phyloP scores from a whole-genome alignment of 768 basidiomycete species.

The Boletus pseudo-olivaceus region DNA sequence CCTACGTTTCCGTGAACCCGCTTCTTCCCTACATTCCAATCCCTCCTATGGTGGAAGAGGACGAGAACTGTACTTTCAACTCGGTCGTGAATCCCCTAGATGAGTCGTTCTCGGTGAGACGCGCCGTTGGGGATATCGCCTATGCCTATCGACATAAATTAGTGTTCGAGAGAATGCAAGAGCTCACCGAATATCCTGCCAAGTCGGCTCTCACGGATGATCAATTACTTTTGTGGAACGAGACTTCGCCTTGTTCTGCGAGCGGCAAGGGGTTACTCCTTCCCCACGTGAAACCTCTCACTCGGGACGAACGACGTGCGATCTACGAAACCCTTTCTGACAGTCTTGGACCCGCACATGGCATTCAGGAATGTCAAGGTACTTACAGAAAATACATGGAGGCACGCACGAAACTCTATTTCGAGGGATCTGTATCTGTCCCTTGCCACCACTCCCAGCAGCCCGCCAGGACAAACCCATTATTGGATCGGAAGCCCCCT shows the following conservation, averaged over 20 bases:
- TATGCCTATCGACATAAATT: slow-evolving; percentile 27
- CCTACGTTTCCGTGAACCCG: slow-evolving; percentile 28
- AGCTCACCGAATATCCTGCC: slow-evolving; percentile 17
- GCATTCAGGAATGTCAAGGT: slow-evolving; percentile 49
- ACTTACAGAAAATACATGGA: slow-evolving; percentile 53
- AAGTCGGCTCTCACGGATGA: slow-evolving; percentile 9
- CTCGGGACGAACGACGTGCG: slow-evolving; percentile 44
- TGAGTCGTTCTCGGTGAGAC: slow-evolving; percentile 26
- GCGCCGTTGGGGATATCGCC: slow-evolving; percentile 27
- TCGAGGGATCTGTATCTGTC: slow-evolving; percentile 36
- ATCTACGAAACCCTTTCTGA: slow-evolving; percentile 51
- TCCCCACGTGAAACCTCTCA: slow-evolving; percentile 31
- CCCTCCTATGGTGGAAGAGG: slow-evolving; percentile 1
- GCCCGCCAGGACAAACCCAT: slow-evolving; percentile 2
- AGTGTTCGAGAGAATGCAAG: slow-evolving; percentile 28
- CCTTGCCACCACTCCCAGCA: slow-evolving; percentile 17
- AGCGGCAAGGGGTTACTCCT: slow-evolving; percentile 16
- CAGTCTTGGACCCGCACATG: slow-evolving; percentile 43
- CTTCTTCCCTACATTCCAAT: slow-evolving; percentile 13
- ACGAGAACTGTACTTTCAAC: slow-evolving; percentile 12
- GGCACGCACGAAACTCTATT: slow-evolving; percentile 44
- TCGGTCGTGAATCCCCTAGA: slow-evolving; percentile 21
- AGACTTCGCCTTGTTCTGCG: slow-evolving; percentile 19
- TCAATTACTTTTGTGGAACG: slow-evolving; percentile 10
- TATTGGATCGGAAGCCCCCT: slow-evolving; percentile 13